Evolutionary conservation across 2,329 filamentous ascomycete genomes (phyloP).

Genomic region (Cryphonectria radicalis): DNA sequence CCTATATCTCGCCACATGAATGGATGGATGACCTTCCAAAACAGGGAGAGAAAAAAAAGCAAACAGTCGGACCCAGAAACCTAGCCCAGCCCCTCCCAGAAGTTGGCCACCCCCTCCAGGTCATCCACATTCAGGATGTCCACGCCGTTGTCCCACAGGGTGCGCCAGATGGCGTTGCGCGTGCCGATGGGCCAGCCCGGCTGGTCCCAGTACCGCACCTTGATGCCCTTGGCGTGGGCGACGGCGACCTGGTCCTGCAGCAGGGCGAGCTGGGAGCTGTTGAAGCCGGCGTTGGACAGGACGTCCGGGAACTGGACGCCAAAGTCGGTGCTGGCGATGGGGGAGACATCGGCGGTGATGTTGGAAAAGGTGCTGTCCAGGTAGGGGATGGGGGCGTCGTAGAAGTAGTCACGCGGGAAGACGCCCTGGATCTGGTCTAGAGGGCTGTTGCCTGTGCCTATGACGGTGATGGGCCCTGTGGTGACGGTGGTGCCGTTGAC

Average conservation of each 20-base stretch:
- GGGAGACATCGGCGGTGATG: conserved; percentile 35
- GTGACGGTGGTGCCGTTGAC: conserved; percentile 54
- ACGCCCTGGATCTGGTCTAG: conserved; percentile 60
- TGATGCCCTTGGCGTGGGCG: conserved; percentile 62
- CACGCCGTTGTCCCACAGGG: conserved; percentile 60
- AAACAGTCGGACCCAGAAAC: too few species aligned
- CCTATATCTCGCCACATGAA: not conserved
- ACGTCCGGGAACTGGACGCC: conserved; percentile 44
- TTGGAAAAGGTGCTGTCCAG: conserved; percentile 33
- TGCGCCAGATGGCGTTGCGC: conserved; percentile 62
- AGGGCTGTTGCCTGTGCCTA: conserved; percentile 66
- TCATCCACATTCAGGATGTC: conserved; percentile 68
- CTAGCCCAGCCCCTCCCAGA: conserved; percentile 31
- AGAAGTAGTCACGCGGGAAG: conserved; percentile 55
- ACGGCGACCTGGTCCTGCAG: conserved; percentile 55
- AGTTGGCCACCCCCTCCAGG: conserved; percentile 52
- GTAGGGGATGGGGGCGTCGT: conserved; percentile 33
- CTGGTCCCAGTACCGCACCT: conserved; percentile 61
- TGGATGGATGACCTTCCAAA: not conserved
- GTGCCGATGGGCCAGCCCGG: conserved; percentile 63
- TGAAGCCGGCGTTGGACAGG: conserved; percentile 40
- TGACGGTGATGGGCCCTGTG: conserved; percentile 64
- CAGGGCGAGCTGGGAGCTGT: conserved; percentile 52
- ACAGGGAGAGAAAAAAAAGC: too few species aligned
- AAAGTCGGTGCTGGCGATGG: conserved; percentile 41